These are phyloP conservation scores for Colletotrichum karsti DNA, from an alignment of 2,329 filamentous ascomycete species.

Conservation along the genomic window DNA sequence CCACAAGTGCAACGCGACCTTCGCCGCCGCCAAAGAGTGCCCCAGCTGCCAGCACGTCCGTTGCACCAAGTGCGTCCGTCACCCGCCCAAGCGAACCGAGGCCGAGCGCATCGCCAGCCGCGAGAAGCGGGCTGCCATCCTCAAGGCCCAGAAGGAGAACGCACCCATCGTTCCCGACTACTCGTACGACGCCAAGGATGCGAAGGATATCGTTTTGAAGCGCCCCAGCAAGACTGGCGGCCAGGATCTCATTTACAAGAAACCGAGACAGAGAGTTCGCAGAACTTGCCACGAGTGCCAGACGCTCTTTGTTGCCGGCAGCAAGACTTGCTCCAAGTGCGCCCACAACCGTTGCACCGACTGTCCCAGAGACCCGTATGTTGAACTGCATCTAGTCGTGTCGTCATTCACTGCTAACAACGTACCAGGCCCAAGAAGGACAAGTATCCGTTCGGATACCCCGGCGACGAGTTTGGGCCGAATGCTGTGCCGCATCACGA, in stretches of 20 bases:
- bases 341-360: slow-evolving; percentile 79
- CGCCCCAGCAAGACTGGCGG: slow-evolving; percentile 72
- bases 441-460: slow-evolving; percentile 76
- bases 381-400: slow-evolving; percentile 34
- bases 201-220: slow-evolving; percentile 63
- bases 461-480: slow-evolving; percentile 68
- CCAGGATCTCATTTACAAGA: slow-evolving; percentile 77
- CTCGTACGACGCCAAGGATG: slow-evolving; percentile 48
- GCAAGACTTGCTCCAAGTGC: slow-evolving; percentile 74
- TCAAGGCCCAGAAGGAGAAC: slow-evolving; percentile 67
- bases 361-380: slow-evolving; percentile 83
- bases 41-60: slow-evolving; percentile 79
- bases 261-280: slow-evolving; percentile 76
- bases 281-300: slow-evolving; percentile 81
- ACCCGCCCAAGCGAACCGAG: slow-evolving; percentile 72
- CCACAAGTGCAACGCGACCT: slow-evolving; percentile 81
- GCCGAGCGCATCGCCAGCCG: slow-evolving; percentile 62
- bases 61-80: slow-evolving; percentile 82
- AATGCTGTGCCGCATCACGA: slow-evolving; percentile 61
- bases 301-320: slow-evolving; percentile 64
- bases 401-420: slow-evolving; percentile 6
- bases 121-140: slow-evolving; percentile 55
- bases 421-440: slow-evolving; percentile 66
- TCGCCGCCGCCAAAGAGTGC: slow-evolving; percentile 78
- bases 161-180: slow-evolving; percentile 61